Conservation (phyloP, 2,329 filamentous ascomycete species). For the Aureobasidium subglaciale region DNA sequence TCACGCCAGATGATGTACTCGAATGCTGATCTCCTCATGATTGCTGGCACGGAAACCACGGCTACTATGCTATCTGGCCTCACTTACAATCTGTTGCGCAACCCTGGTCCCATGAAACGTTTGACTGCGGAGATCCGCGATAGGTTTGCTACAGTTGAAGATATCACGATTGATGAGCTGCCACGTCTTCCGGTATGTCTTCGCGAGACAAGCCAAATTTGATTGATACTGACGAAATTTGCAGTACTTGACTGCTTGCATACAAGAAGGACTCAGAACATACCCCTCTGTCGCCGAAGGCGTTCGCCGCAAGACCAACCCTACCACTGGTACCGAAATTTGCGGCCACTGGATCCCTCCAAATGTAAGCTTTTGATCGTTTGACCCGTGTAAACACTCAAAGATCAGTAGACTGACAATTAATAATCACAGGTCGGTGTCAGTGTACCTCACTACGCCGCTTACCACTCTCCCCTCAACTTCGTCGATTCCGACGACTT, state of each 20-base stretch:
- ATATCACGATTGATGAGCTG: conserved; percentile 29
- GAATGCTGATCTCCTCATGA: conserved; percentile 29
- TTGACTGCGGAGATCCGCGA: conserved; percentile 30
- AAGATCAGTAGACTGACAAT: not conserved
- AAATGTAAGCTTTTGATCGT: not conserved
- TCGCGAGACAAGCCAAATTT: too few species aligned
- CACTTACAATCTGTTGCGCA: conserved; percentile 37
- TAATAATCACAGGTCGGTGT: conserved; percentile 11
- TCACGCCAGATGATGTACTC: conserved; percentile 28
- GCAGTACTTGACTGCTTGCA: conserved; percentile 36
- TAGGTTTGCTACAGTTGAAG: conserved; percentile 25
- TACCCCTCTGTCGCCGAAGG: conserved; percentile 35
- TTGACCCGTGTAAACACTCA: not conserved
- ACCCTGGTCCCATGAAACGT: conserved; percentile 27
- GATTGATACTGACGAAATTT: conserved; percentile 23
- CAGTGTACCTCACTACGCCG: conserved; percentile 14
- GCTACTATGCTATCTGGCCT: conserved; percentile 29
- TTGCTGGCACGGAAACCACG: conserved; percentile 34
- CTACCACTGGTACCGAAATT: conserved; percentile 22
- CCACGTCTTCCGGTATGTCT: conserved; percentile 23
- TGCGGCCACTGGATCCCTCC: conserved; percentile 22
- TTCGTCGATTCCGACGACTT: conserved; percentile 22
- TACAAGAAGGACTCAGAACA: conserved; percentile 38
- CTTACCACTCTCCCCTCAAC: conserved; percentile 15
- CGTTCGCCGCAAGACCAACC: conserved; percentile 16